phyloP scores from a whole-genome alignment of 176 grass and related monocot genomes.

The Dendrocalamus sinicus region DNA sequence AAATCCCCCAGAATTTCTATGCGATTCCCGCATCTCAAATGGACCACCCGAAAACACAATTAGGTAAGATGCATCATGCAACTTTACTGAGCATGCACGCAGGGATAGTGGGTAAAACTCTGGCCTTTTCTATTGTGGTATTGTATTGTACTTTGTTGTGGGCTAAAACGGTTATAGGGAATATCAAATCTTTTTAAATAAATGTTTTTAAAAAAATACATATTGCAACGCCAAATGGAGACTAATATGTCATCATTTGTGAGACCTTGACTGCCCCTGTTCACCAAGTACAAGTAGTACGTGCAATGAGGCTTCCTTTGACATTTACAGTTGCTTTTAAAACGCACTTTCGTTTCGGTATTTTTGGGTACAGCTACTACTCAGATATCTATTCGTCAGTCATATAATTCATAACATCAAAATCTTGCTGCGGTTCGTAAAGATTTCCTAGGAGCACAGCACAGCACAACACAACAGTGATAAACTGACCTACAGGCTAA shows the following conservation, averaged over 20 bases:
- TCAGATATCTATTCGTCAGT: too few species aligned
- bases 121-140: too few species aligned
- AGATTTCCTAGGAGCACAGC: too few species aligned
- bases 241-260: not conserved
- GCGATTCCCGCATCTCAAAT: too few species aligned
- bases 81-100: too few species aligned
- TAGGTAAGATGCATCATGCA: too few species aligned
- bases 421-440: too few species aligned
- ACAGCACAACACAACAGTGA: too few species aligned
- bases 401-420: not conserved
- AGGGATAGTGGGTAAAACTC: too few species aligned
- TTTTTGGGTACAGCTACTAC: not conserved
- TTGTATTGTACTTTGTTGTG: not conserved
- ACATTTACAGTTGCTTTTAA: not conserved
- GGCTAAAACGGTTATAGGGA: not conserved
- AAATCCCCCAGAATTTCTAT: not conserved
- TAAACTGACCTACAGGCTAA: too few species aligned
- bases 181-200: not conserved
- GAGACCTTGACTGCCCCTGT: not conserved
- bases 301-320: not conserved
- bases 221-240: not conserved
- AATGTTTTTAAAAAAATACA: not conserved
- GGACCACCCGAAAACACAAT: too few species aligned
- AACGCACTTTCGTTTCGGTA: not conserved
- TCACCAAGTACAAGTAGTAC: not conserved